Base-by-base conservation (phyloP, 805 yeast genomes). In the Suhomyces tanzawaensis region DNA sequence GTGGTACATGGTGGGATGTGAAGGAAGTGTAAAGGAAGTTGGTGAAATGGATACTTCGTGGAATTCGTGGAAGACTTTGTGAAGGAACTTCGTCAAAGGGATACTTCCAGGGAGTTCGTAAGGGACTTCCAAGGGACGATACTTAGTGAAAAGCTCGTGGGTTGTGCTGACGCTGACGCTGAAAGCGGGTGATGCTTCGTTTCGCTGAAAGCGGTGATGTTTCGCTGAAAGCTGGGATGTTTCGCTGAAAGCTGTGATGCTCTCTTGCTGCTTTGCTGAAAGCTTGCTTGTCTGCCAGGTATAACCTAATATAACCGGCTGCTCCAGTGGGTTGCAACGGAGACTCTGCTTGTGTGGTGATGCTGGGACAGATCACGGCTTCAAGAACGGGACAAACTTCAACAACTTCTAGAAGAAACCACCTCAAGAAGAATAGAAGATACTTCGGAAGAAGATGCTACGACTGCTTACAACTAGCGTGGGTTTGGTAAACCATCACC, bases 1-100 rank as follows among this genome's bases (percentile, higher is more conserved):
- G 29, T 45, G 55, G 44, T 45, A 53, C 52, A 55, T 47, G 6
- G 25, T 35, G 37, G 36, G 24, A 21, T 21, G n/a, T n/a, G n/a
- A n/a, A 21, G 31, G 31, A 28, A 18, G 31, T 30, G 11, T 28
- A 8, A 18, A 28, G 31, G 24, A 26, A 13, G 15, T 12, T 13
- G 7, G 29, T 7, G 29, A 26, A 8, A 5, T 15, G 11, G 28
- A 13, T 7, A 13, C 19, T 18, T 7, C n/a, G n/a, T n/a, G n/a
- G n/a, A n/a, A n/a, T n/a, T n/a, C n/a, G n/a, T n/a, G n/a, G n/a
- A n/a, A n/a, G n/a, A n/a, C n/a, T n/a, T n/a, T n/a, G n/a, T n/a
- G n/a, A n/a, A n/a, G n/a, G n/a, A n/a, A n/a, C n/a, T n/a, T n/a
- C n/a, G n/a, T n/a, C n/a, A n/a, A n/a, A n/a, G n/a, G 42, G 32